Base-by-base conservation (phyloP, 306 rosid genomes). In the Sindora glabra region DNA sequence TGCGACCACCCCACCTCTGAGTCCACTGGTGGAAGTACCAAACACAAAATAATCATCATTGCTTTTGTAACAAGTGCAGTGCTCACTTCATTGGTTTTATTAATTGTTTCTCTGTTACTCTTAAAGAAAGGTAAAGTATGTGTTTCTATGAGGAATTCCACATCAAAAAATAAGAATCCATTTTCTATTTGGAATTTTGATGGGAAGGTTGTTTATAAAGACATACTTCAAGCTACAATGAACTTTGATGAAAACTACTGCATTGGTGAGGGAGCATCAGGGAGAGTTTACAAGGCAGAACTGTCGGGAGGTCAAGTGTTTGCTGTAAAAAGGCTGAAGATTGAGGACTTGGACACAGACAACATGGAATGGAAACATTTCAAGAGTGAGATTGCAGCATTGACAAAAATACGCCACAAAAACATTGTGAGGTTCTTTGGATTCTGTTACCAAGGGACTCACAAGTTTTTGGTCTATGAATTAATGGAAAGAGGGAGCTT, bases 381-480 rank as follows among this genome's bases (percentile, higher is more conserved):
- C n/a, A 6, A 63, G 47, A 66, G 24, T 40, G 82, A 81, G 36
- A 62, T 76, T 0, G 61, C 73, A 39, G 73, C 82, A 19, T 56
- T 80, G 67, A 65, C 69, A 6, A 79, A 72, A 51, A 69, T 64
- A 12, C 38, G 75, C 9, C 84, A 79, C 46, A 29, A 79, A 38
- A 79, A 75, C 64, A 79, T 79, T 49, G 81, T 79, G 30, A 79
- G 64, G 76, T 65, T 80, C 13, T 75, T 64, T 25, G 85, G 85
- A 36, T 76, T 80, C 57, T 80, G 77, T 41, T 68, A 18, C 6
- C 48, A 58, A 64, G 81, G 81, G 53, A 14, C 33, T 13, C 79
- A 72, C 42, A 64, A 71, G 11, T 75, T 79, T 60, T 26, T 79
- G 21, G 65, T 79, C 21, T 75, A 75, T 68, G 79, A 79, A 58